Conservation (phyloP, 73 alveolate genomes). For the Tetrahymena borealis region DNA sequence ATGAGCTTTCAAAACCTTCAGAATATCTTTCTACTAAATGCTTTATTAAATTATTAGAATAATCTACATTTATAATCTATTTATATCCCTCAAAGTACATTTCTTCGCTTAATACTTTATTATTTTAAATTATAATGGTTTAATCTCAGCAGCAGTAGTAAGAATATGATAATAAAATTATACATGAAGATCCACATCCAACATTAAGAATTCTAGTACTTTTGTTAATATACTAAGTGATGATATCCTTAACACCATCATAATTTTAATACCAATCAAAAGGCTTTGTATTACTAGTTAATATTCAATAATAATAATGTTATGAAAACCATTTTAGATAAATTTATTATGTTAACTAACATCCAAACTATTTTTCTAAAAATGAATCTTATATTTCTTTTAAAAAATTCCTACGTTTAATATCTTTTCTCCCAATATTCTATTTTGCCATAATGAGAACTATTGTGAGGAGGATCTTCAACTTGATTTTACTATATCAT, state of each 20-base stretch:
- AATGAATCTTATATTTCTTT: too few species aligned
- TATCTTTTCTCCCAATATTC: slow-evolving; percentile 48
- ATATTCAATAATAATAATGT: neutral
- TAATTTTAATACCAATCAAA: slow-evolving; percentile 54
- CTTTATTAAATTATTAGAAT: slow-evolving; percentile 10
- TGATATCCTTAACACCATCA: slow-evolving; percentile 48
- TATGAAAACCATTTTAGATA: too few species aligned
- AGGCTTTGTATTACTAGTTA: slow-evolving; percentile 44
- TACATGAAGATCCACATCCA: slow-evolving; percentile 43
- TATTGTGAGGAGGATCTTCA: neutral
- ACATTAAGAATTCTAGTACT: slow-evolving; percentile 27
- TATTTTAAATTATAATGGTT: neutral
- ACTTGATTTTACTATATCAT: neutral
- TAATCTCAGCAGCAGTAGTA: too few species aligned
- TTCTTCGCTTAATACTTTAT: slow-evolving; percentile 10
- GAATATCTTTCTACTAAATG: slow-evolving; percentile 6
- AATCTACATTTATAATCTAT: slow-evolving; percentile 22
- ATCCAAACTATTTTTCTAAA: too few species aligned
- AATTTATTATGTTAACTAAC: too few species aligned
- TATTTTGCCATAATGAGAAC: slow-evolving; percentile 34
- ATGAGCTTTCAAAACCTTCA: slow-evolving; percentile 14
- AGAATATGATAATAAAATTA: neutral
- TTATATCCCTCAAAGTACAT: slow-evolving; percentile 39
- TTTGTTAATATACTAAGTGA: slow-evolving; percentile 35
- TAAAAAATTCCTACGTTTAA: neutral